These are phyloP conservation scores for Heterobasidion annosum DNA, from an alignment of 1,284 basidiomycete species.

Conservation along the genomic window DNA sequence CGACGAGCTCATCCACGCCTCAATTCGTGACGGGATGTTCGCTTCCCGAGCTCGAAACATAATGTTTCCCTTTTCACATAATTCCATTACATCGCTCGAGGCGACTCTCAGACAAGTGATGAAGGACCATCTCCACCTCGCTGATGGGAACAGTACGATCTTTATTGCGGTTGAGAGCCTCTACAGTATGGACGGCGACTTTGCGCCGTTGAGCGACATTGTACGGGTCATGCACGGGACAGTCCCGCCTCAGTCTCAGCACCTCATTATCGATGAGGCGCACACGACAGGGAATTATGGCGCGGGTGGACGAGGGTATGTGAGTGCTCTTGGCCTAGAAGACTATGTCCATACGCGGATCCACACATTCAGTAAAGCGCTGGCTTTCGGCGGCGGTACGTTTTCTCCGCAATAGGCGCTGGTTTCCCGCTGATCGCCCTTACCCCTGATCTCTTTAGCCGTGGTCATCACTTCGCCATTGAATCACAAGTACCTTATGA, in stretches of 20 bases:
- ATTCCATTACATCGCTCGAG: background rate
- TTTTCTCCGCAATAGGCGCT: background rate
- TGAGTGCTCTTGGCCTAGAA: conserved; percentile 1
- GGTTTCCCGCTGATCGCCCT: background rate
- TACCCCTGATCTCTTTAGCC: background rate
- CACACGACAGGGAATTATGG: background rate
- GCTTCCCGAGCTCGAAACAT: background rate
- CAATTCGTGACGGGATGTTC: conserved; percentile 1
- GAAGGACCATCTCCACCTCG: background rate
- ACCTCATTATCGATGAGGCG: conserved; percentile 2
- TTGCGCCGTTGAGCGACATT: background rate
- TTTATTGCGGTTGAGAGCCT: conserved; percentile 1
- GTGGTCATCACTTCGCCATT: background rate
- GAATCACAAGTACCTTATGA: background rate
- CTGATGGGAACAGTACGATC: background rate
- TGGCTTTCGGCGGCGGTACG: conserved; percentile 1
- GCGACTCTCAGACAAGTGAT: background rate
- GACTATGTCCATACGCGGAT: background rate
- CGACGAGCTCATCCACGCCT: conserved; percentile 1
- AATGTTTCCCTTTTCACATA: background rate
- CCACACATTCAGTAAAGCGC: background rate
- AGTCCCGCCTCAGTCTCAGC: background rate
- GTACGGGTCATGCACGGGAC: background rate
- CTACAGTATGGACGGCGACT: conserved; percentile 3
- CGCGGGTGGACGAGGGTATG: background rate